Percentiles rank a stretch among this genome's conserved stretches.
phyloP scores from a whole-genome alignment of 495 filamentous ascomycete genomes.

The Xylaria curta region DNA sequence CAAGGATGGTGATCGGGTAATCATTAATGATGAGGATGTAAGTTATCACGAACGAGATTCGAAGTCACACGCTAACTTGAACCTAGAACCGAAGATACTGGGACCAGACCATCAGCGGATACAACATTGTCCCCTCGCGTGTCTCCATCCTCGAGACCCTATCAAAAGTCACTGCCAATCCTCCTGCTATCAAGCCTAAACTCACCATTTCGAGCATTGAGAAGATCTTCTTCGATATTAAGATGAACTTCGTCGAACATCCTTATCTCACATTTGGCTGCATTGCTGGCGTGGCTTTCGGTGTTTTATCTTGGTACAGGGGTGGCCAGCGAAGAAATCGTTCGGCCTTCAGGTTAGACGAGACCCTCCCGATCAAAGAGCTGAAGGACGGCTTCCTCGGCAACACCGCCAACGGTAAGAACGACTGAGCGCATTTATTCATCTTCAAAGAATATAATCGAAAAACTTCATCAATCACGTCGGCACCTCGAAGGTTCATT shows the following conservation, averaged over 20 bases:
- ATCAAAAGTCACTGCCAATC: conserved; percentile 71
- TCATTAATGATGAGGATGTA: conserved; percentile 98
- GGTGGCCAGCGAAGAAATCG: conserved; percentile 61
- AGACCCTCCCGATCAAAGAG: conserved; percentile 64
- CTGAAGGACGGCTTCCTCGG: conserved; percentile 64
- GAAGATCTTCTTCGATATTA: conserved; percentile 78
- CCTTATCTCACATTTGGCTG: conserved; percentile 72
- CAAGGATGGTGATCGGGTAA: conserved; percentile 82
- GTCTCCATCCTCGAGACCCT: conserved; percentile 96
- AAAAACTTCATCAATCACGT: conserved; percentile 2
- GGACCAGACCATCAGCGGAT: conserved; percentile 89
- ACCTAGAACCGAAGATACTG: conserved; percentile 87
- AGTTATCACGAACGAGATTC: conserved; percentile 45
- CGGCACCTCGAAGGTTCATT: conserved; percentile 30
- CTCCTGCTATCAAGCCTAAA: conserved; percentile 85
- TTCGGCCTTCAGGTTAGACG: conserved; percentile 79
- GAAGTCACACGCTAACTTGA: conserved; percentile 24
- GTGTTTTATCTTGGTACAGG: conserved; percentile 59
- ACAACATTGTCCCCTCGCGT: conserved; percentile 84
- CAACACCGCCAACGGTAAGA: conserved; percentile 70
- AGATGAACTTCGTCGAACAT: conserved; percentile 69
- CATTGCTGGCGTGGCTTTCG: conserved; percentile 61
- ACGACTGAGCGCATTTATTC: conserved; percentile 62
- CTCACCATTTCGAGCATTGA: conserved; percentile 80
- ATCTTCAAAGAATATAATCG: conserved; percentile 20